Evolutionary conservation across 192 early-diverging fungal species (phyloP).

Genomic region (Paraglomus occultum): DNA sequence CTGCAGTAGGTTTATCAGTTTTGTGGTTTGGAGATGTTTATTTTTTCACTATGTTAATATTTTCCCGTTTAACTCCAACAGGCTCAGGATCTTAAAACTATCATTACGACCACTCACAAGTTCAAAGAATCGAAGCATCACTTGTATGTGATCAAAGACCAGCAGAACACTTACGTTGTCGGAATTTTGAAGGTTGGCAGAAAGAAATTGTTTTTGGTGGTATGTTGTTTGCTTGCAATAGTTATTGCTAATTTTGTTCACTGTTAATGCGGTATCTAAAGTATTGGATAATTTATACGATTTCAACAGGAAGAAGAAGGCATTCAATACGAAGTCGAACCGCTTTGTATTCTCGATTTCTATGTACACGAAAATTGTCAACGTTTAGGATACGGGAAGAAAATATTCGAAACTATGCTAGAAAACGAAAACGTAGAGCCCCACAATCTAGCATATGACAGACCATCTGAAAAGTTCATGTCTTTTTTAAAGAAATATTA

Average conservation of each 20-base stretch:
- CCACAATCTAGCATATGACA: slow-evolving; percentile 40
- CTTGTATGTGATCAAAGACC: slow-evolving; percentile 38
- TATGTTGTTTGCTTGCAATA: slow-evolving; percentile 18
- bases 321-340: slow-evolving; percentile 39
- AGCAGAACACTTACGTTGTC: slow-evolving; percentile 36
- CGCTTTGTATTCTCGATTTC: slow-evolving; percentile 41
- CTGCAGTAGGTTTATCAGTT: slow-evolving; percentile 31
- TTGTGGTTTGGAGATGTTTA: neutral
- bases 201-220: slow-evolving; percentile 43
- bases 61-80: neutral
- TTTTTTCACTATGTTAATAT: neutral
- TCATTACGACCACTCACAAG: slow-evolving; percentile 35
- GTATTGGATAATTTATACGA: neutral
- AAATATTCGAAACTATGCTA: slow-evolving; percentile 42
- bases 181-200: slow-evolving; percentile 45
- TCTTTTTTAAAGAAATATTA: slow-evolving; percentile 40
- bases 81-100: slow-evolving; percentile 39
- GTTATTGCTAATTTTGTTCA: slow-evolving; percentile 1
- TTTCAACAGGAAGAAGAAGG: slow-evolving; percentile 35
- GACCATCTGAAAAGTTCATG: slow-evolving; percentile 38
- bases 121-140: slow-evolving; percentile 38
- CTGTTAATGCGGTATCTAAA: neutral
- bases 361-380: slow-evolving; percentile 38
- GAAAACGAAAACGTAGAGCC: slow-evolving; percentile 36
- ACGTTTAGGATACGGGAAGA: slow-evolving; percentile 37